Conservation (phyloP, 768 basidiomycete genomes). For the Suillus tomentosus region DNA sequence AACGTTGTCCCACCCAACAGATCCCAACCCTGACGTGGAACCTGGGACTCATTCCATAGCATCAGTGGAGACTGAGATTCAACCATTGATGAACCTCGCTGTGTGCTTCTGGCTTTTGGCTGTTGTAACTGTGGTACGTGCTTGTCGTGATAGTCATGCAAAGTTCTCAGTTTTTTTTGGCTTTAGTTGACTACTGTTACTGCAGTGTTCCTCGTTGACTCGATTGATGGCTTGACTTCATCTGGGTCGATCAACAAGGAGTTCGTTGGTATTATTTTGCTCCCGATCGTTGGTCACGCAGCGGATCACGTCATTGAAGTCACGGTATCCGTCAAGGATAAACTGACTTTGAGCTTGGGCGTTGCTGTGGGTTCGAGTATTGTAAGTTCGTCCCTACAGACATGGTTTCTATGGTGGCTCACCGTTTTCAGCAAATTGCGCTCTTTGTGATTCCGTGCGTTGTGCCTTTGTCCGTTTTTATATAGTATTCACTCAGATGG, state of each 20-base stretch:
- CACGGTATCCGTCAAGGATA: slow-evolving; percentile 87
- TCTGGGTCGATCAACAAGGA: slow-evolving; percentile 63
- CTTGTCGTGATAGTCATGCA: not conserved
- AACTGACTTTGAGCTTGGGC: slow-evolving; percentile 84
- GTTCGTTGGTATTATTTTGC: slow-evolving; percentile 84
- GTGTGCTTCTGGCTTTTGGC: slow-evolving; percentile 56
- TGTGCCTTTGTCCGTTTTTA: not conserved
- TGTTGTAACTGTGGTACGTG: slow-evolving; percentile 61
- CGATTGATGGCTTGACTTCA: slow-evolving; percentile 73
- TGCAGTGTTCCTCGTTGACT: slow-evolving; percentile 73
- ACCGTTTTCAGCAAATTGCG: slow-evolving; percentile 60
- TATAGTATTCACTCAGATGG: slow-evolving; percentile 14
- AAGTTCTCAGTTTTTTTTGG: not conserved
- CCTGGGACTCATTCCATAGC: not conserved
- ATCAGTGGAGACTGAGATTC: slow-evolving; percentile 32
- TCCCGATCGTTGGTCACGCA: slow-evolving; percentile 92
- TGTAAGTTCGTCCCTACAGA: slow-evolving; percentile 43
- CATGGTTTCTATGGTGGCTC: not conserved
- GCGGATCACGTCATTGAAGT: slow-evolving; percentile 94
- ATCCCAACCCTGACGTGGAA: not conserved
- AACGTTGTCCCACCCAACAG: not conserved
- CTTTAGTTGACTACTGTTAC: slow-evolving; percentile 54
- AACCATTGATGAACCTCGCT: slow-evolving; percentile 54
- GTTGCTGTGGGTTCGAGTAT: slow-evolving; percentile 90
- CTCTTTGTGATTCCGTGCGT: slow-evolving; percentile 67